Percentiles rank a stretch among this genome's conserved stretches.
Conservation (phyloP, 1,284 basidiomycete genomes). For the Moesziomyces parantarcticus region DNA sequence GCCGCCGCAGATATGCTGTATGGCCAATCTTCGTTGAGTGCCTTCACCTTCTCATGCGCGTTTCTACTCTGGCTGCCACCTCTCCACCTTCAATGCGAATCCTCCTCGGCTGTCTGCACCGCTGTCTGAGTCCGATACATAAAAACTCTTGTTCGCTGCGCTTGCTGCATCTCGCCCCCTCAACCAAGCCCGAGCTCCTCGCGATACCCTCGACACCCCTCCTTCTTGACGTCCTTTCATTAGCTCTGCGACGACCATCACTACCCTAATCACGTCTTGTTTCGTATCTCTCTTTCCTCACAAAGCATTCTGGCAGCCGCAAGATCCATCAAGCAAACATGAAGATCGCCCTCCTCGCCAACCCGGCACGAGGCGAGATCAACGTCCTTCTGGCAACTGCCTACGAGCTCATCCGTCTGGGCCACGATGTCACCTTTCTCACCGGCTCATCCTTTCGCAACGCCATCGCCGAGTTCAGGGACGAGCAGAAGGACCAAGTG, state of each 20-base stretch:
- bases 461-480: constrained; percentile 22
- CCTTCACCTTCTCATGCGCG: too few relatives aligned
- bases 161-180: background rate
- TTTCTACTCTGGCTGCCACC: too few relatives aligned
- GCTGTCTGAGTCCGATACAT: background rate
- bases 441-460: constrained; percentile 33
- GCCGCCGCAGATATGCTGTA: too few relatives aligned
- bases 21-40: too few relatives aligned
- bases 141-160: background rate
- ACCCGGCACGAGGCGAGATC: constrained; percentile 45
- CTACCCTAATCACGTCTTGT: too few relatives aligned
- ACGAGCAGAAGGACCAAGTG: constrained; percentile 18
- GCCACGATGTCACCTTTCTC: constrained; percentile 32
- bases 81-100: too few relatives aligned
- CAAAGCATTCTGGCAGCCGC: too few relatives aligned
- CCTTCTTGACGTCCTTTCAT: too few relatives aligned
- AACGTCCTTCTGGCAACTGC: constrained; percentile 45
- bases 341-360: constrained; percentile 45
- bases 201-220: too few relatives aligned
- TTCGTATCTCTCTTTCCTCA: too few relatives aligned
- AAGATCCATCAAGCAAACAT: constrained; percentile 4
- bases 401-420: constrained; percentile 30
- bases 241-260: too few relatives aligned
- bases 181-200: background rate
- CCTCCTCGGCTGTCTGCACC: too few relatives aligned